phyloP scores from a whole-genome alignment of 805 yeast genomes.

The Wickerhamomyces sydowiorum region DNA sequence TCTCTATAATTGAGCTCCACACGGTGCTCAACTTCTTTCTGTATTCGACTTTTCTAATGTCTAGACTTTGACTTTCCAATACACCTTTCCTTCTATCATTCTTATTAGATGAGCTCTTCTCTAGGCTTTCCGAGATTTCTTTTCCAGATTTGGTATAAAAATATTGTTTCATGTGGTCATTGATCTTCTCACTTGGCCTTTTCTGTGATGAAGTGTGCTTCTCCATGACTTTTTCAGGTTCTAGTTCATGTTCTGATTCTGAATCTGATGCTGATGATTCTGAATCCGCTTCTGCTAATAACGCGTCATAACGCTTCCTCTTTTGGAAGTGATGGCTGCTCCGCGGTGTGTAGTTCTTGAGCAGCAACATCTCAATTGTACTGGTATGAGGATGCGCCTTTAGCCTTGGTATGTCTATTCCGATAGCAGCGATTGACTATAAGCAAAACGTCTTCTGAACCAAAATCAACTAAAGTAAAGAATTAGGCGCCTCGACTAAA shows the following conservation, averaged over 20 bases:
- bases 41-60: slow-evolving; percentile 12
- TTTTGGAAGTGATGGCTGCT: not conserved
- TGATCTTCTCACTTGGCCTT: too few species aligned
- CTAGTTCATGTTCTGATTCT: not conserved
- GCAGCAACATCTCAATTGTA: not conserved
- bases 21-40: slow-evolving; percentile 19
- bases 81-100: not conserved
- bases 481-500: too few species aligned
- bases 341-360: not conserved
- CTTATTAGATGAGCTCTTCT: not conserved
- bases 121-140: too few species aligned
- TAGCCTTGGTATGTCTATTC: too few species aligned
- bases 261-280: not conserved
- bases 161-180: too few species aligned
- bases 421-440: too few species aligned
- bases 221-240: not conserved
- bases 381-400: too few species aligned
- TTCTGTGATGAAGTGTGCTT: too few species aligned
- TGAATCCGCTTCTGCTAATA: not conserved
- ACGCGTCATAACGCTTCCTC: too few species aligned
- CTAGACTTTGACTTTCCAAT: slow-evolving; percentile 5
- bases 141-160: too few species aligned
- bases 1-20: slow-evolving; percentile 27
- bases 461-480: too few species aligned
- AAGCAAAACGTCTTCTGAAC: too few species aligned